Percentiles rank a stretch among this genome's conserved stretches.
Conservation (phyloP, 495 filamentous ascomycete genomes). For the Xylaria nigripes region DNA sequence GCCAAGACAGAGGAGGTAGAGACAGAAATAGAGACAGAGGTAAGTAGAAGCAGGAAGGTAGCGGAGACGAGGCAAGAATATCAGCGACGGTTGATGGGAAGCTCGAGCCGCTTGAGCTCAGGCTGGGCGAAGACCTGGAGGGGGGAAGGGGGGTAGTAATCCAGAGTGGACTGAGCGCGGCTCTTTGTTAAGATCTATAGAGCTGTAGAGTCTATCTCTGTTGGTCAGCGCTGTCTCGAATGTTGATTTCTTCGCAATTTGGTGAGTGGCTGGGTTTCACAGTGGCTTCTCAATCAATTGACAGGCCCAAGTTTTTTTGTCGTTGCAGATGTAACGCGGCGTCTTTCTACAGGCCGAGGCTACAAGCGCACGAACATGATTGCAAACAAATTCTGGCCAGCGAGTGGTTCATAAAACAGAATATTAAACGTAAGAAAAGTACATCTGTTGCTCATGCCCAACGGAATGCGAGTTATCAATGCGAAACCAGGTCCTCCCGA, state of each 20-base stretch:
- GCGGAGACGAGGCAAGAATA: constrained; percentile 19
- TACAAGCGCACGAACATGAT: background rate
- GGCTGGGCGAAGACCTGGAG: constrained; percentile 34
- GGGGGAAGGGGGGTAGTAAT: too few species aligned
- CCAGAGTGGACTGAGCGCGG: constrained; percentile 36
- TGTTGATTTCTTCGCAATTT: background rate
- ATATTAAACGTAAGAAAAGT: background rate
- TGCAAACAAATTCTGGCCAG: constrained; percentile 2
- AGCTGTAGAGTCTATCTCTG: constrained; percentile 29
- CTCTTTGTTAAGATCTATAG: constrained; percentile 32
- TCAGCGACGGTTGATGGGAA: constrained; percentile 26
- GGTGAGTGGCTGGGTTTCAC: background rate
- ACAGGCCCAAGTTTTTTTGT: background rate
- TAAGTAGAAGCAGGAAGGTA: constrained; percentile 12
- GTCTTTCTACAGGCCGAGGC: constrained; percentile 5
- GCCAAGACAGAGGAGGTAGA: background rate
- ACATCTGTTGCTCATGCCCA: constrained; percentile 1
- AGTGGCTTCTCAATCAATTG: background rate
- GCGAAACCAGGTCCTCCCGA: constrained; percentile 3
- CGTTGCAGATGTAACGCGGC: constrained; percentile 7
- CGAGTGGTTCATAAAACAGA: background rate
- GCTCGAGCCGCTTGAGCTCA: constrained; percentile 31
- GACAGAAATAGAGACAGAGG: background rate
- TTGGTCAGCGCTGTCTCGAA: constrained; percentile 26
- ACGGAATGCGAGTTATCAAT: constrained; percentile 1